Evolutionary conservation across 2,329 filamentous ascomycete species (phyloP), one percentile per base, ranked within the genome.

Genomic region (Periglandula ipomoeae): DNA sequence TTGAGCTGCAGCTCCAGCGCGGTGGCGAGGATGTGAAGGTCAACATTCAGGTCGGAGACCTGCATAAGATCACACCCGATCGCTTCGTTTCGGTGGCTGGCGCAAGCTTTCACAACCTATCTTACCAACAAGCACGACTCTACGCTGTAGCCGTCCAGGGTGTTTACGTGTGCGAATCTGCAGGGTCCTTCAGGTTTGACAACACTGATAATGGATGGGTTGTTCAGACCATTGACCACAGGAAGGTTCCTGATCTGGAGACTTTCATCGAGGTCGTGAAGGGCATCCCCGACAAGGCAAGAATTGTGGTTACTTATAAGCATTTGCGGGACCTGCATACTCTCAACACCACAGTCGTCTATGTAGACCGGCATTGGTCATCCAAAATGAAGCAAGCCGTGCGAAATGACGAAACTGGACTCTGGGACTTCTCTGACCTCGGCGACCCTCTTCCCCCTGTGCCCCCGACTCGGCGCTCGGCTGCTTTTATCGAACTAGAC

Each of bases 251-350:
- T 3, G 84, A 96, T 62, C 75, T 98, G 38, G 78, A 93, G 54
- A 79, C 87, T 3, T 98, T 98, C 62, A 85, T 97, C 54, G 79
- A 93, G 58, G 90, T 96, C 49, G 87, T 96, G 79, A 89, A 87
- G 68, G 75, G 69, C 22, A 94, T 98, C 48, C 89, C 93, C 1
- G 84, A 87, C 68, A 79, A 75, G 61, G 81, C 89, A 26, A 81
- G 93, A 47, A 85, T 98, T 10, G 91, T 97, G 26, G 85, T 97
- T 50, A 93, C 88, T 7, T 98, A 96, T 71, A 93, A 94, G 68
- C 91, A 98, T 64, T 82, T 98, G 34, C 79, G 91, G 49, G 94
- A 98, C 64, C 74, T 98, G 50, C 93, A 98, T 66, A 96, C 91
- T 0, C 78, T 94, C 47, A 90, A 95, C 65, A 98, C 93, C 1